Conservation (phyloP, 1,139 yeast species). For the Zygoascus meyerae region DNA sequence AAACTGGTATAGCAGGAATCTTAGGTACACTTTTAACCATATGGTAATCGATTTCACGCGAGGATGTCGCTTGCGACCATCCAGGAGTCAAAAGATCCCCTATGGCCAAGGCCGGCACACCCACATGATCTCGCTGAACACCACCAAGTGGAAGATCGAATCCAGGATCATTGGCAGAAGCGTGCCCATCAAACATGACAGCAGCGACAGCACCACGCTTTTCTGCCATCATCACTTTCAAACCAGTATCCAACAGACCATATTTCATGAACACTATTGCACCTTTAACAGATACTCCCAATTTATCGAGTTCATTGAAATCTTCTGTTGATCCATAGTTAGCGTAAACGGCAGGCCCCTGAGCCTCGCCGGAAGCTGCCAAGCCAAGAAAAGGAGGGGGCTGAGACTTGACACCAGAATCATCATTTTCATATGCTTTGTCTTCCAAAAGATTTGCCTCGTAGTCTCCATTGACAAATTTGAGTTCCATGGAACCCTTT, state of each 20-base stretch:
- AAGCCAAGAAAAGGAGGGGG: constrained; percentile 60
- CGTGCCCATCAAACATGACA: constrained; percentile 45
- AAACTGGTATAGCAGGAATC: constrained; percentile 71
- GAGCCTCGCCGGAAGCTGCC: constrained; percentile 52
- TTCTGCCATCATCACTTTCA: constrained; percentile 50
- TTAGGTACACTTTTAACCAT: constrained; percentile 55
- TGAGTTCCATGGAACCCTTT: constrained; percentile 24
- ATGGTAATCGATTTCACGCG: constrained; percentile 37
- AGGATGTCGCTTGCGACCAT: constrained; percentile 47
- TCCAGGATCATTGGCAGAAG: constrained; percentile 29
- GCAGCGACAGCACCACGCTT: constrained; percentile 49
- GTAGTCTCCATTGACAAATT: constrained; percentile 20
- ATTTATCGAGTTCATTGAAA: constrained; percentile 40
- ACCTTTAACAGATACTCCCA: constrained; percentile 35
- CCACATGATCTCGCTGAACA: constrained; percentile 61
- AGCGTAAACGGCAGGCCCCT: constrained; percentile 48
- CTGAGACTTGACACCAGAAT: constrained; percentile 24
- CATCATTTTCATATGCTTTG: constrained; percentile 21
- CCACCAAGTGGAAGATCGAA: constrained; percentile 38
- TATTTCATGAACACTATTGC: constrained; percentile 58
- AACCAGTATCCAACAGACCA: constrained; percentile 48
- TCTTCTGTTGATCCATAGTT: constrained; percentile 64
- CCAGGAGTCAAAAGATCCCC: constrained; percentile 84
- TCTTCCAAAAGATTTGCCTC: constrained; percentile 32
- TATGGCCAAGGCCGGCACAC: constrained; percentile 56